A percentile compares a stretch with the other conserved stretches of the same genome.
Evolutionary conservation across 2,329 filamentous ascomycete species (phyloP).

Genomic region (Simplicillium sp.): DNA sequence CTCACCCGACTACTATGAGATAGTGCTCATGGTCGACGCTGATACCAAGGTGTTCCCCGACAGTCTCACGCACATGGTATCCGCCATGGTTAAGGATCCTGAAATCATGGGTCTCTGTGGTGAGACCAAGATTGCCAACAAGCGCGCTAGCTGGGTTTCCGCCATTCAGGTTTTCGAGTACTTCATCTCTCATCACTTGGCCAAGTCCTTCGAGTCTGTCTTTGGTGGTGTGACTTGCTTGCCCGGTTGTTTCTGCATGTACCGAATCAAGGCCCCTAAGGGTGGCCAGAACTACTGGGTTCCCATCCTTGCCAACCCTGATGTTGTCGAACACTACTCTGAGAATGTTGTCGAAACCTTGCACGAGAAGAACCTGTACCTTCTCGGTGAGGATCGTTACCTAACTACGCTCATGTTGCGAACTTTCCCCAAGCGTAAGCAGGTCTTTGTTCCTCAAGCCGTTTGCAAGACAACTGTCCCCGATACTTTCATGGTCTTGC

Average conservation of each 20-base stretch:
- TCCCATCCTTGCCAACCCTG: slow-evolving; percentile 93
- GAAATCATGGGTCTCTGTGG: slow-evolving; percentile 99
- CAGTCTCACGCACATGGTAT: slow-evolving; percentile 96
- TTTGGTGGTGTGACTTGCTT: slow-evolving; percentile 99
- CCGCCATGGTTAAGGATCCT: slow-evolving; percentile 97
- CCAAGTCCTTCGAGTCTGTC: slow-evolving; percentile 95
- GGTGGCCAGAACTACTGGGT: slow-evolving; percentile 99
- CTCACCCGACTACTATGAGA: slow-evolving; percentile 94
- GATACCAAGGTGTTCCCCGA: slow-evolving; percentile 99
- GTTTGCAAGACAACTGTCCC: slow-evolving; percentile 98
- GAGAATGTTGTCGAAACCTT: slow-evolving; percentile 98
- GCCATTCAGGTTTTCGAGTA: slow-evolving; percentile 99
- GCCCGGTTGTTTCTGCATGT: slow-evolving; percentile 99
- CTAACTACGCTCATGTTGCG: slow-evolving; percentile 95
- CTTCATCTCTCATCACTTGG: slow-evolving; percentile 95
- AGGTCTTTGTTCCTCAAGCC: slow-evolving; percentile 95
- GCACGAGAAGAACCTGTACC: slow-evolving; percentile 91
- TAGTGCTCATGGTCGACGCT: slow-evolving; percentile 97
- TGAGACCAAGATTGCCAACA: slow-evolving; percentile 99
- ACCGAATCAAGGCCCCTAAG: slow-evolving; percentile 98
- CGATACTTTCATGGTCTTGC: slow-evolving; percentile 80
- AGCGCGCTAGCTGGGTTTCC: slow-evolving; percentile 86
- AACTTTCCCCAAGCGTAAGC: slow-evolving; percentile 97
- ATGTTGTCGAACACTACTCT: slow-evolving; percentile 97
- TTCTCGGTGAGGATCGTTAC: slow-evolving; percentile 90